Conservation (phyloP, 768 basidiomycete genomes). For the Termitomyces sp. region DNA sequence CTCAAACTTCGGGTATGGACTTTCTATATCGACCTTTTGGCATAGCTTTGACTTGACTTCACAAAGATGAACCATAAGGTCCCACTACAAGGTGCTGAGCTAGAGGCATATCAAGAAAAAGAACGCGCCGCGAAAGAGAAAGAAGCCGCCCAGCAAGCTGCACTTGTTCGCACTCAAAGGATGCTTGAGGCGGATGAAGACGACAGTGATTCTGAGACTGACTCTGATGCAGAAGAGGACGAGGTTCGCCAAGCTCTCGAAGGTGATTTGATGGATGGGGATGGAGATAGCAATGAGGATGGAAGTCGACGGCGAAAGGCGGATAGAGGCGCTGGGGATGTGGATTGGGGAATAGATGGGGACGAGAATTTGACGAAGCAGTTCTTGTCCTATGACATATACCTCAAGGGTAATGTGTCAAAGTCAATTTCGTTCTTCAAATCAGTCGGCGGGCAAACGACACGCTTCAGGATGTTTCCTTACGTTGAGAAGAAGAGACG, state of each 20-base stretch:
- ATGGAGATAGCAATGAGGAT: slow-evolving; percentile 24
- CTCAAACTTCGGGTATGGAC: slow-evolving; percentile 58
- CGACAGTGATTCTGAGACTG: slow-evolving; percentile 72
- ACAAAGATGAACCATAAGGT: slow-evolving; percentile 82
- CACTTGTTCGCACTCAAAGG: slow-evolving; percentile 73
- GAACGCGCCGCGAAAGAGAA: slow-evolving; percentile 76
- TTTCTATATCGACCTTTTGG: background rate
- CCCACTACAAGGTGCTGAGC: slow-evolving; percentile 81
- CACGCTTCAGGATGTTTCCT: slow-evolving; percentile 95
- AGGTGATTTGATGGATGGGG: slow-evolving; percentile 41
- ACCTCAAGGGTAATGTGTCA: slow-evolving; percentile 92
- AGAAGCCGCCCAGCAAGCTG: slow-evolving; percentile 82
- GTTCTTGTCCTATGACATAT: slow-evolving; percentile 89
- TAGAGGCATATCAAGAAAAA: slow-evolving; percentile 73
- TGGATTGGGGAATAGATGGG: slow-evolving; percentile 68
- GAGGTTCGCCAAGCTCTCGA: slow-evolving; percentile 52
- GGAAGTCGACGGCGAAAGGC: slow-evolving; percentile 31
- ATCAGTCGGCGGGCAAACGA: slow-evolving; percentile 58
- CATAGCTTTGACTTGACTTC: background rate
- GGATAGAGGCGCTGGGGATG: slow-evolving; percentile 43
- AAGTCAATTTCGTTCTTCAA: slow-evolving; percentile 87
- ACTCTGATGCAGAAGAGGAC: slow-evolving; percentile 60
- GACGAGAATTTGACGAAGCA: slow-evolving; percentile 74
- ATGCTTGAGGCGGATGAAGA: slow-evolving; percentile 95
- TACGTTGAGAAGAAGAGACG: slow-evolving; percentile 88